Evolutionary conservation across 331 rosid genomes (phyloP).

Genomic region (Malus hybrid): DNA sequence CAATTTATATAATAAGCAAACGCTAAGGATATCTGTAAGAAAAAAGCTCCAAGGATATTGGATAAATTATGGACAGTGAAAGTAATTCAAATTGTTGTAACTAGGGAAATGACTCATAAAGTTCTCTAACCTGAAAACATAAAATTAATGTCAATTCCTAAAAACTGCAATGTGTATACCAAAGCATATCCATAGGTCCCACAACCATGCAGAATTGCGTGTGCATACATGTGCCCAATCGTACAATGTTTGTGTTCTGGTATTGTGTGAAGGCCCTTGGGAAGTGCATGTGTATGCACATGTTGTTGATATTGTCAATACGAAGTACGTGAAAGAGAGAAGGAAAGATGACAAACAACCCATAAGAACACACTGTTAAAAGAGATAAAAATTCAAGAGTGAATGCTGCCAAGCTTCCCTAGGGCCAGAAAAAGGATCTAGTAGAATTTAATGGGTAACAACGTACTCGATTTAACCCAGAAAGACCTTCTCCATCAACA

Average conservation of each 20-base stretch:
- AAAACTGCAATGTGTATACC: not conserved
- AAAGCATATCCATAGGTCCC: not conserved
- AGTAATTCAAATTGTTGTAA: not conserved
- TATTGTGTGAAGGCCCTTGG: not conserved
- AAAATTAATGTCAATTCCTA: not conserved
- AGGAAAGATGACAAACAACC: not conserved
- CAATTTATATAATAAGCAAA: not conserved
- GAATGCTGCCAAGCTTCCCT: not conserved
- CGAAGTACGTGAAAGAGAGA: not conserved
- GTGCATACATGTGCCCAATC: not conserved
- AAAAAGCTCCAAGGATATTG: not conserved
- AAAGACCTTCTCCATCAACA: conserved; percentile 23
- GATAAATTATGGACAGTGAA: not conserved
- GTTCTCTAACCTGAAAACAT: not conserved
- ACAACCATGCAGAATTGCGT: not conserved
- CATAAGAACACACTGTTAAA: not conserved
- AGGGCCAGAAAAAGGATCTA: not conserved
- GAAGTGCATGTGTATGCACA: not conserved
- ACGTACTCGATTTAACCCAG: conserved; percentile 48
- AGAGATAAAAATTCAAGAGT: not conserved
- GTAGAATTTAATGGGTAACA: conserved; percentile 6
- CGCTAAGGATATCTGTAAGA: not conserved
- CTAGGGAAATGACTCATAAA: not conserved
- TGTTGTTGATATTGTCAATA: not conserved
- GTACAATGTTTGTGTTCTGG: not conserved